Conservation (phyloP, 2,329 filamentous ascomycete genomes). For the Colletotrichum eleusines region DNA sequence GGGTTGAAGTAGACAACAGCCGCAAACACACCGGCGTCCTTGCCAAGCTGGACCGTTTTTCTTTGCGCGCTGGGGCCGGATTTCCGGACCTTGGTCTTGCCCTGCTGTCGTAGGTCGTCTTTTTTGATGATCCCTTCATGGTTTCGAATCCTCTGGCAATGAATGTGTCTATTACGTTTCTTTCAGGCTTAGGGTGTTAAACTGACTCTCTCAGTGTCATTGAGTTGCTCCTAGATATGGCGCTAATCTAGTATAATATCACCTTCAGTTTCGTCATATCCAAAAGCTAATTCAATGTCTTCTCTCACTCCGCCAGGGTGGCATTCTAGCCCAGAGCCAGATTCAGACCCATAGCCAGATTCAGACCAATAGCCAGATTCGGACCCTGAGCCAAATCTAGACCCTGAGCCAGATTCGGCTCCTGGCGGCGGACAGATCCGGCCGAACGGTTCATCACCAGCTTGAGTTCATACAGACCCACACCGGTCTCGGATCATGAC, state of each 20-base stretch:
- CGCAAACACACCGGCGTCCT: neutral
- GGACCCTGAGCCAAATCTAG: neutral
- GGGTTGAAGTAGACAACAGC: neutral
- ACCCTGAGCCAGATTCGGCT: neutral
- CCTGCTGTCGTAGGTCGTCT: neutral
- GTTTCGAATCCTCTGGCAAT: neutral
- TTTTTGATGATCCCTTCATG: neutral
- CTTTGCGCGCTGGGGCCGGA: neutral
- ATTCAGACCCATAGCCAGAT: too few species aligned
- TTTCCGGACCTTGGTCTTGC: constrained; percentile 8
- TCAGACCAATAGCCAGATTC: too few species aligned
- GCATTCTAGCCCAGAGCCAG: too few species aligned
- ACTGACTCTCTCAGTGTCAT: neutral
- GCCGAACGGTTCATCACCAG: neutral
- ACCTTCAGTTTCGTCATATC: neutral
- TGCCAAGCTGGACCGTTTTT: neutral
- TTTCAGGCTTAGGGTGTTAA: neutral
- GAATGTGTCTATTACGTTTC: neutral
- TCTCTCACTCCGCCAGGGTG: too few species aligned
- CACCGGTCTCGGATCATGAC: neutral
- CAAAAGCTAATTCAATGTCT: neutral
- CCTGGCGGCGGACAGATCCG: neutral
- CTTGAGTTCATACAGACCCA: neutral
- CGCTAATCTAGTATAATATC: neutral
- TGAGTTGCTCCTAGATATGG: neutral